Evolutionary conservation across 805 yeast genomes (phyloP), one percentile per base, ranked within the genome.

Genomic region (Sungouiozyma intestinalis): DNA sequence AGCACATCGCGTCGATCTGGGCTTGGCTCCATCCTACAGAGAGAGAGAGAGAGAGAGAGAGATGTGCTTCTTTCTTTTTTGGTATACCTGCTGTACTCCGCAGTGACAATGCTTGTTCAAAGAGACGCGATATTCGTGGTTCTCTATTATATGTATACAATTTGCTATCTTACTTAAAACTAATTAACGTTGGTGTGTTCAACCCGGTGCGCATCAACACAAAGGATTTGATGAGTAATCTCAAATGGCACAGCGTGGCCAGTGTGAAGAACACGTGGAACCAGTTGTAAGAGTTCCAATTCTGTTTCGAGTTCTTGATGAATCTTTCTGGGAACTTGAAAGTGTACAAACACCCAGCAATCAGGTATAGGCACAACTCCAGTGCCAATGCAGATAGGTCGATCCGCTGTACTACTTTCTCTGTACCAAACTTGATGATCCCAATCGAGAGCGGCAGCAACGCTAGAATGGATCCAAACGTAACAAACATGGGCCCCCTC

Each of bases 401-500:
- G 5, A 79, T 66, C 39, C 92, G 62, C 8, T 54, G 53, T 19
- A 60, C 52, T 8, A 81, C 70, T 37, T 67, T 74, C 2, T 53
- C 57, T 15, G 51, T 44, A 1, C 90, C 92, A 48, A 65, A 75
- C 13, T 55, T 43, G 20, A 48, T 48, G 4, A 71, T 51, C 0
- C 85, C 84, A 6, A 64, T 65, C 0, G 8, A 84, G 69, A 1
- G 94, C 90, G 18, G 85, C 60, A 1, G 71, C 64, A 0, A 85
- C 83, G 3, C 82, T 72, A 21, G 80, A 63, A 0, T 92, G 92
- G 60, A 84, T 81, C 85, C 75, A 59, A 85, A 86, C 76, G 84
- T 77, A 1, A 70, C 48, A 11, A 47, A 40, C 11, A 36, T 9
- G 5, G 31, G 15, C 3, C 39, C 1, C 94, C 85, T 36, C 94